Base-by-base conservation (phyloP, 768 basidiomycete species). In the Gymnopilus dilepis region DNA sequence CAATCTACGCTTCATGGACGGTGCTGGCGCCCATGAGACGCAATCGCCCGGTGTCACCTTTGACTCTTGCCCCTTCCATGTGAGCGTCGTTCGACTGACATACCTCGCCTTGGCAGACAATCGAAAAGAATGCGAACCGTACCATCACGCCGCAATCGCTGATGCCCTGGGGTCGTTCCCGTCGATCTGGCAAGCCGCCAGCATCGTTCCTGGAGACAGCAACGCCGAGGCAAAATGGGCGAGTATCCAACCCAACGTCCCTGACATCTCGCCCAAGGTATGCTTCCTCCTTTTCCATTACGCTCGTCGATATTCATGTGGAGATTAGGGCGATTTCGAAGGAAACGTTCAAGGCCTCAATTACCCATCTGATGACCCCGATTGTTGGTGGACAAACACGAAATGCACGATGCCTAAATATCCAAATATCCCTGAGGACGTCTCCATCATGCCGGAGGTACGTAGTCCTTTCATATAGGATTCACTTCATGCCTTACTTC, bases 381-480 rank as follows among this genome's bases (percentile, higher is more conserved):
- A 86, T 61, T 86, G 86, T 56, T 86, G 82, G 82, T 85, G 83
- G 83, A 76, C 81, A 0, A 68, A 42, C 19, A 51, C 53, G 12
- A 71, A 79, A 30, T 88, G 87, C 66, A 73, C 70, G 0, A 80
- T 68, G 1, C 85, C 86, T 1, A 87, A 87, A 65, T 37, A 72
- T 0, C 0, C 74, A 0, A 80, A 81, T 0, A 56, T 88, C 1
- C 71, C 76, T 0, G 62, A 74, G 0, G 87, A 88, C 64, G 70
- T 84, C 1, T 61, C 75, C 0, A 67, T 61, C n/a, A 76, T 82
- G 21, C 84, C 86, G 6, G 85, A 87, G 75, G 85, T 80, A 58
- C 55, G 24, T 30, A 21, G 24, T 33, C 17, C 12, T n/a, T 38
- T 12, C 2, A 28, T 24, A 11, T 13, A 30, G 6, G 0, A 26